Evolutionary conservation across 441 rosid genomes (phyloP), one percentile per base, ranked within the genome.

Genomic region (Theobroma grandiflorum): DNA sequence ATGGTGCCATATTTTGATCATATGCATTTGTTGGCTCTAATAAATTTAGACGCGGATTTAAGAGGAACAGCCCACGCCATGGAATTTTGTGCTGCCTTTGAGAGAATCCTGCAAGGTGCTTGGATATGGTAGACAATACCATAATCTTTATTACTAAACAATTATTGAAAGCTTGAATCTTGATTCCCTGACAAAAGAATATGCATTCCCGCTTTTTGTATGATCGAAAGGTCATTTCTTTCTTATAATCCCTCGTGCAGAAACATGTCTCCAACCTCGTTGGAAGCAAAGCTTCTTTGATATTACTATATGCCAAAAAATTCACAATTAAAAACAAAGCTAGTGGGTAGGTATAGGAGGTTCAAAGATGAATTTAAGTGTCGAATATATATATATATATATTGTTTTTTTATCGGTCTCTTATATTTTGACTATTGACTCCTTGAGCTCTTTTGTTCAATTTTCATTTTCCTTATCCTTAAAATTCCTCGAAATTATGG

Each of bases 191-290:
- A 35, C 63, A 72, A 33, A 53, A 72, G 76, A 72, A 55, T 55
- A 72, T 72, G 16, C 35, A 55, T 5, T 18, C 45, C 53, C 37
- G 20, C 64, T 55, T 72, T 38, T 38, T 12, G 3, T n/a, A 38
- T 72, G 64, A 72, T 38, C 50, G 76, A 72, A 53, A 38, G 65
- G 64, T n/a, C 49, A 72, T 71, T 31, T 6, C 10, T 15, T 6
- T 33, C 64, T 55, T 26, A 26, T 26, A 26, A 72, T n/a, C 49
- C 35, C 33, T 55, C 22, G 26, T n/a, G 33, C 76, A 72, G 8
- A 72, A 50, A 72, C 61, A 72, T 71, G 75, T 72, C 40, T 71
- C 75, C 45, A 33, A 72, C 75, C 31, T 52, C 47, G 63, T 53
- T 72, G 33, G 18, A 35, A 18, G 47, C 75, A 53, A n/a, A 37